A percentile compares a stretch with the other conserved stretches of the same genome.
Conservation (phyloP, 768 basidiomycete genomes). For the Coprinellus micaceus region DNA sequence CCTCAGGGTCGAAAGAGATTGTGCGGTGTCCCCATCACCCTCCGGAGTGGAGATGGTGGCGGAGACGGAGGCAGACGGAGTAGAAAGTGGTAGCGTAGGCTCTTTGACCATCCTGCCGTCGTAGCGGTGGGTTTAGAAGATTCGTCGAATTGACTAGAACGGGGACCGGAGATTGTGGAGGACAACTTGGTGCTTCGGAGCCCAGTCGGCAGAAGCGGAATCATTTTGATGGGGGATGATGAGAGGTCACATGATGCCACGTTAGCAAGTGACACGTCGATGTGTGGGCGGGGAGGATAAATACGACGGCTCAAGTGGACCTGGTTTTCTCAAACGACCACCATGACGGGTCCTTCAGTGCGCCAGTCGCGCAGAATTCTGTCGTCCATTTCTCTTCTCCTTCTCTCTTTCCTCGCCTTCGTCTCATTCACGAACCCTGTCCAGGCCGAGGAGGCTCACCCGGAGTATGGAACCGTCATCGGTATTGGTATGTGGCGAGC, state of each 20-base stretch:
- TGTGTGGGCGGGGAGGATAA: background rate
- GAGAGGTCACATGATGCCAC: constrained; percentile 3
- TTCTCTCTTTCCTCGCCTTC: constrained; percentile 67
- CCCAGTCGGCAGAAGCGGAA: no score
- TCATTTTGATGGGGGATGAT: no score
- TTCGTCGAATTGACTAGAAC: no score
- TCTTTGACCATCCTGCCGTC: no score
- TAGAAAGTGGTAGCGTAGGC: background rate
- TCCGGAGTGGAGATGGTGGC: background rate
- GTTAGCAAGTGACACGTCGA: constrained; percentile 32
- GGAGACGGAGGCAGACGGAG: background rate
- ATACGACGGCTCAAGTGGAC: no score
- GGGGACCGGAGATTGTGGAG: no score
- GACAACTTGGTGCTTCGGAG: no score
- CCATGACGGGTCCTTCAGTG: constrained; percentile 53
- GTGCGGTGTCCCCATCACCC: no score
- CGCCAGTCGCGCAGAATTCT: constrained; percentile 50
- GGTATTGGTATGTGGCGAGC: constrained; percentile 69
- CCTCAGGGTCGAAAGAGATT: no score
- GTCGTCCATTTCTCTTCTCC: constrained; percentile 57
- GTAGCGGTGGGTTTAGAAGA: no score
- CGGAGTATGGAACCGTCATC: constrained; percentile 89
- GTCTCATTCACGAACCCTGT: constrained; percentile 66
- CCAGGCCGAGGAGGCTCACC: constrained; percentile 60
- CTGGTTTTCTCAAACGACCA: constrained; percentile 25